Percentiles rank a stretch among this genome's conserved stretches.
These are phyloP conservation scores for Anthracocystis setariae DNA, from an alignment of 1,284 basidiomycete genomes.

Conservation along the genomic window DNA sequence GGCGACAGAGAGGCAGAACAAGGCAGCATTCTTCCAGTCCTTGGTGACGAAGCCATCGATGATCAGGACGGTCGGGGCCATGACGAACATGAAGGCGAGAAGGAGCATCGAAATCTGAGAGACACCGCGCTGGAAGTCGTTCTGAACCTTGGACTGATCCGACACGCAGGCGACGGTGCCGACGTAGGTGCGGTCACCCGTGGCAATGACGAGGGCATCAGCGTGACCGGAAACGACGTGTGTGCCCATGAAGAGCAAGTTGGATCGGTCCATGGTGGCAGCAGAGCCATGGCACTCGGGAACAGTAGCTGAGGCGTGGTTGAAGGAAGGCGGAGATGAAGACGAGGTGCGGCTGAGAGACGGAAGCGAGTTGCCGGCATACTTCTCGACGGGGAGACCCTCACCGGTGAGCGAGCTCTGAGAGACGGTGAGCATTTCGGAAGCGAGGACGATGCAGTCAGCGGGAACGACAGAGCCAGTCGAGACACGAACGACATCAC, in stretches of 20 bases:
- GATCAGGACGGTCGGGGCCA: conserved; percentile 8
- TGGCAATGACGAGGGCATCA: conserved; percentile 10
- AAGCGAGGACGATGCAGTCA: conserved; percentile 9
- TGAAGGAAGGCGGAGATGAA: background rate
- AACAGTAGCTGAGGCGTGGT: background rate
- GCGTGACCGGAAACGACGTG: conserved; percentile 12
- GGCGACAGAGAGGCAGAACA: conserved; percentile 10
- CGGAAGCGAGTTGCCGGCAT: background rate
- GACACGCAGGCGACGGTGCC: conserved; percentile 9
- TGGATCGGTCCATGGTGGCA: conserved; percentile 7
- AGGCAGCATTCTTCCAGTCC: conserved; percentile 12
- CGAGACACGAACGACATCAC: conserved; percentile 7
- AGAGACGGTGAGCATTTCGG: conserved; percentile 11
- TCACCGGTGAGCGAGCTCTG: conserved; percentile 11
- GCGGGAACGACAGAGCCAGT: conserved; percentile 9
- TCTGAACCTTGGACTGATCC: conserved; percentile 7
- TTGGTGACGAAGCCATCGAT: conserved; percentile 11
- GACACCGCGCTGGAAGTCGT: conserved; percentile 11
- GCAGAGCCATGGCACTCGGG: background rate
- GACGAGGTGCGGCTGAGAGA: background rate
- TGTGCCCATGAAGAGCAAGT: conserved; percentile 9
- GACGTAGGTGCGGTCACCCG: conserved; percentile 8
- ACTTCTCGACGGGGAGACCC: conserved; percentile 9
- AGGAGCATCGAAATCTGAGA: conserved; percentile 11
- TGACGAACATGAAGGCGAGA: conserved; percentile 13